Percentiles rank a stretch among this genome's conserved stretches.
These are phyloP conservation scores for Acanthamoeba divionensis DNA, from an alignment of 208 protist species.

Conservation along the genomic window DNA sequence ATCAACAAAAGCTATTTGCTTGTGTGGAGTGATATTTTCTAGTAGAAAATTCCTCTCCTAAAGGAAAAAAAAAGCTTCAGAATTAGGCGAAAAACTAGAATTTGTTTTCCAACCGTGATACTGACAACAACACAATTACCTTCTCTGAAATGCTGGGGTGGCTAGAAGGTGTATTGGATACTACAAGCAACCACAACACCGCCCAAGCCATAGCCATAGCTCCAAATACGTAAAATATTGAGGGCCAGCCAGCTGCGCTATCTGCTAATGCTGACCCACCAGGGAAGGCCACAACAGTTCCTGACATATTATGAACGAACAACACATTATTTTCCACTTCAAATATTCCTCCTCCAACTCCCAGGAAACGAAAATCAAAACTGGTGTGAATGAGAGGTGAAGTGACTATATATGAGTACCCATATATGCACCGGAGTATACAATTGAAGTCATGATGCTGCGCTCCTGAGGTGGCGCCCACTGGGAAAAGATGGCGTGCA, in stretches of 20 bases:
- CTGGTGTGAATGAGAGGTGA: background rate
- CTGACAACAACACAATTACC: background rate
- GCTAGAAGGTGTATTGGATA: background rate
- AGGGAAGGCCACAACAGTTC: background rate
- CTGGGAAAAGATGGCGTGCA: background rate
- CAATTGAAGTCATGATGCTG: background rate
- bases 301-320: background rate
- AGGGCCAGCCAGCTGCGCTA: background rate
- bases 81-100: background rate
- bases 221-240: slow-evolving; percentile 16
- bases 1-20: background rate
- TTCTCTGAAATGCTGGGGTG: background rate
- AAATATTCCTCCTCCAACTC: no score
- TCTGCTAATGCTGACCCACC: background rate
- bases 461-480: background rate
- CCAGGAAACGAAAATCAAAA: no score
- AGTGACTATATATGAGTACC: background rate
- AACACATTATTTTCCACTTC: no score
- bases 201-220: background rate
- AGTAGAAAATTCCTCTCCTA: background rate
- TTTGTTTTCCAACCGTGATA: background rate
- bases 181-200: background rate
- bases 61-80: background rate
- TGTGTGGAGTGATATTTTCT: background rate
- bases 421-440: background rate